Evolutionary conservation across 176 grass and related monocot genomes (phyloP).

Genomic region (Lolium multiflorum): DNA sequence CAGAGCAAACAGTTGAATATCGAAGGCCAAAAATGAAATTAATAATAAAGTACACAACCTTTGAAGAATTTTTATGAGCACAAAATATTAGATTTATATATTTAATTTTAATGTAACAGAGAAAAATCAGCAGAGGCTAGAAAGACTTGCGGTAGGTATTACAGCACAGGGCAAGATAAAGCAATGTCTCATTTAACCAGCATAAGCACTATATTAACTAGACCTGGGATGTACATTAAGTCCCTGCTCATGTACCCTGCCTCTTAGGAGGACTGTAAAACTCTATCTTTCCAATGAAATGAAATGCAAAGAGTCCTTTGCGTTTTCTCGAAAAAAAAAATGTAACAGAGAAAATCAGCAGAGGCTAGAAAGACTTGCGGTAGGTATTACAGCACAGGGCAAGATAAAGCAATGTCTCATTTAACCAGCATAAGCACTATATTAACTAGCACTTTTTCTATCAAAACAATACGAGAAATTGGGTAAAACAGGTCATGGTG

Average conservation of each 20-base stretch:
- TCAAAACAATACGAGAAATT: background rate
- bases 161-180: background rate
- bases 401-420: no score
- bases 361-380: background rate
- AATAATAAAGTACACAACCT: background rate
- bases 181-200: no score
- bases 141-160: no score
- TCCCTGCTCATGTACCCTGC: no score
- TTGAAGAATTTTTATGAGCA: background rate
- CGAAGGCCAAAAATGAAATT: conserved; percentile 2
- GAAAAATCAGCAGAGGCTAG: background rate
- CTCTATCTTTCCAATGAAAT: no score
- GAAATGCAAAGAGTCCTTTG: no score
- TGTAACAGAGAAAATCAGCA: background rate
- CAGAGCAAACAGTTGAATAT: conserved; percentile 2
- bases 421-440: no score
- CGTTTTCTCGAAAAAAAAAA: no score
- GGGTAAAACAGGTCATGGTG: background rate
- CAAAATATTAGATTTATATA: background rate
- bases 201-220: no score
- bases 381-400: background rate
- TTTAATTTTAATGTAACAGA: no score
- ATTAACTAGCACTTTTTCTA: background rate
- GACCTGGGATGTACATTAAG: no score
- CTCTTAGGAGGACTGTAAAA: no score